A percentile compares a stretch with the other conserved stretches of the same genome.
These are phyloP conservation scores for Botrytis aclada DNA, from an alignment of 2,329 filamentous ascomycete genomes.

Conservation along the genomic window DNA sequence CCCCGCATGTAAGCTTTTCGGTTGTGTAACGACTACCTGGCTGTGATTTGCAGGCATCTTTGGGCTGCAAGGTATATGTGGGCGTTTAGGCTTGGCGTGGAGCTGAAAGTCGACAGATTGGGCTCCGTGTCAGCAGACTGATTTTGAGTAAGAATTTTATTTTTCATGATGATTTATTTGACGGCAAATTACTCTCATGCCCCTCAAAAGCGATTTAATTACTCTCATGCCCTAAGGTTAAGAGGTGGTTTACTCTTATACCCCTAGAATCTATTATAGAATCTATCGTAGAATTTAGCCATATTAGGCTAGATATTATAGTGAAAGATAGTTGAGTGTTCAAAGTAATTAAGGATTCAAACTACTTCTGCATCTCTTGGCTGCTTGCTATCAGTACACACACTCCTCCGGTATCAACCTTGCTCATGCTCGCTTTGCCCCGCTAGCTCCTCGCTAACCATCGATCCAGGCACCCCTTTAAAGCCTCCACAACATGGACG, in stretches of 20 bases:
- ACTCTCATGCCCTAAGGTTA: too few relatives aligned
- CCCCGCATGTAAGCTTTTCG: not conserved
- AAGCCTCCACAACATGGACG: not conserved
- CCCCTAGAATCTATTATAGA: too few relatives aligned
- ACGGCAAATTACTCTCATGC: too few relatives aligned
- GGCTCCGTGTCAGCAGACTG: not conserved
- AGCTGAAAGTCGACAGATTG: not conserved
- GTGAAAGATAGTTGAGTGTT: too few relatives aligned
- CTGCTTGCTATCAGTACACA: not conserved
- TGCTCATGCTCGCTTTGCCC: rapidly evolving
- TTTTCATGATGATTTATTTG: too few relatives aligned
- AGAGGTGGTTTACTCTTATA: too few relatives aligned
- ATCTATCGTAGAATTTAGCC: too few relatives aligned
- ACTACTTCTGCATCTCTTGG: not conserved
- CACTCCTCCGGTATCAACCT: not conserved
- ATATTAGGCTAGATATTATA: too few relatives aligned
- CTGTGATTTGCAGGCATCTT: not conserved
- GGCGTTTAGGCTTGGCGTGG: not conserved
- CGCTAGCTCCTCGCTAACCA: not conserved
- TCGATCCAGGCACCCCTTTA: not conserved
- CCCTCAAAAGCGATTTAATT: too few relatives aligned
- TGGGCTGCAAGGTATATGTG: not conserved
- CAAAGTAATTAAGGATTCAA: too few relatives aligned
- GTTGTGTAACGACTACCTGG: not conserved
- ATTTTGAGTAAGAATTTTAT: too few relatives aligned